Evolutionary conservation across 1,284 basidiomycete species (phyloP), one percentile per base, ranked within the genome.

Genomic region (Ganoderma leucocontextum): DNA sequence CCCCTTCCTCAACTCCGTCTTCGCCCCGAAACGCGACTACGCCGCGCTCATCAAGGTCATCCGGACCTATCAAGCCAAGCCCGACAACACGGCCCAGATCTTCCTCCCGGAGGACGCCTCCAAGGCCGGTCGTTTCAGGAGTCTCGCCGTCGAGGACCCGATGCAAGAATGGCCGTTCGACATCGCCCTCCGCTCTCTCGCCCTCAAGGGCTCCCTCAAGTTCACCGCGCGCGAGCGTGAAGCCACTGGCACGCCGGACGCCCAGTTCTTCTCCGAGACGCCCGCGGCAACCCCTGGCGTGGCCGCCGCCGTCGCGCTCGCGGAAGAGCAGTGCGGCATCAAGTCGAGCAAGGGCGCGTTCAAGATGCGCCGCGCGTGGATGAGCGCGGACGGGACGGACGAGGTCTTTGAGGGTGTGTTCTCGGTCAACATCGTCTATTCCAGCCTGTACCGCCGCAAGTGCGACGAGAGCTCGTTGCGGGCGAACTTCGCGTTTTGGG

Each of bases 361-460:
- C 53, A 35, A 55, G 33, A 55, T 55, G 53, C 53, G 53, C 15
- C 53, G 53, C 33, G 53, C 53, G 15, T 55, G 53, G 53, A 29
- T 19, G 29, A 55, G 53, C 53, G 15, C 0, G 2, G 33, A 33
- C 33, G 33, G 53, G 15, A 19, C 0, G 29, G 53, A 35, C 33
- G 53, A 55, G 33, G 33, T 35, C 12, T 55, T 55, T 29, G 53
- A 55, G 53, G 53, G 47, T 1, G 22, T 49, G 22, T 49, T 49
- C n/a, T 49, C n/a, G 2, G 47, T 49, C 47, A 9, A 25, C 47
- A 49, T 49, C 22, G 9, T 8, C 6, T 49, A 49, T n/a, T 49
- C 47, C 22, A 8, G n/a, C 47, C 5, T 19, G n/a, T 49, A 49
- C 22, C 47, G 47, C n/a, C 9, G n/a, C 19, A 49, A 12, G 47